Conservation (phyloP, 2,329 filamentous ascomycete species). For the Lasiodiplodia sp. region DNA sequence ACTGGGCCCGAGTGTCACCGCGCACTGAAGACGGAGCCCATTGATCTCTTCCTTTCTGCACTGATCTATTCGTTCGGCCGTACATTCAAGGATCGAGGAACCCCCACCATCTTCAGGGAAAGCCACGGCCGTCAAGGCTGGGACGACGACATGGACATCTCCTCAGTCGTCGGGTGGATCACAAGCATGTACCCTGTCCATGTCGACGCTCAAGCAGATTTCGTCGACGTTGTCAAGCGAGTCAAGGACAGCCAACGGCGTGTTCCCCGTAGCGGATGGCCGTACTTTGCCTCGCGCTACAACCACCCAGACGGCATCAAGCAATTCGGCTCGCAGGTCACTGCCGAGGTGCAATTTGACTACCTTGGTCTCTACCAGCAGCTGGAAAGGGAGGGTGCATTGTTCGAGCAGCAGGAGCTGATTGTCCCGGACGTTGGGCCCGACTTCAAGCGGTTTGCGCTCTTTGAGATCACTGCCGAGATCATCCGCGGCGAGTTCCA, state of each 20-base stretch:
- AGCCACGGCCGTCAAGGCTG: conserved; percentile 37
- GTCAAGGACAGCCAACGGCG: conserved; percentile 4
- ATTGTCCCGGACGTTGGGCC: conserved; percentile 19
- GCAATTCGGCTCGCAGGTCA: conserved; percentile 12
- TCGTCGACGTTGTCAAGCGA: neutral
- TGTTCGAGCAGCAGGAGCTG: conserved; percentile 17
- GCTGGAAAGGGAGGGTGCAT: conserved; percentile 46
- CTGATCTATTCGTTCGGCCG: conserved; percentile 14
- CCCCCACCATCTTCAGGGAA: conserved; percentile 33
- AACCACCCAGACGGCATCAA: conserved; percentile 1
- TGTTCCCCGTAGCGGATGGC: conserved; percentile 4
- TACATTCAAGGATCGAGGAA: conserved; percentile 17
- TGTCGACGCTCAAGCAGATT: conserved; percentile 1
- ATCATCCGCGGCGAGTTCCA: conserved; percentile 57
- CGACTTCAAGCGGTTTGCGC: conserved; percentile 51
- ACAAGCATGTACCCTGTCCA: conserved; percentile 14
- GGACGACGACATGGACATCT: conserved; percentile 35
- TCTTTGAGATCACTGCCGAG: conserved; percentile 62
- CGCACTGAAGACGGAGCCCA: conserved; percentile 16
- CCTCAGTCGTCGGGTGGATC: conserved; percentile 38
- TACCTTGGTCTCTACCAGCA: conserved; percentile 61
- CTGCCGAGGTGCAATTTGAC: conserved; percentile 66
- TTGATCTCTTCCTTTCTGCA: conserved; percentile 22
- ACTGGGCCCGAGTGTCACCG: conserved; percentile 15
- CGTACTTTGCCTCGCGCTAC: conserved; percentile 21